These are phyloP conservation scores for Physcomitrium patens DNA, from an alignment of 225 moss, liverwort and hornwort species.

Conservation along the genomic window DNA sequence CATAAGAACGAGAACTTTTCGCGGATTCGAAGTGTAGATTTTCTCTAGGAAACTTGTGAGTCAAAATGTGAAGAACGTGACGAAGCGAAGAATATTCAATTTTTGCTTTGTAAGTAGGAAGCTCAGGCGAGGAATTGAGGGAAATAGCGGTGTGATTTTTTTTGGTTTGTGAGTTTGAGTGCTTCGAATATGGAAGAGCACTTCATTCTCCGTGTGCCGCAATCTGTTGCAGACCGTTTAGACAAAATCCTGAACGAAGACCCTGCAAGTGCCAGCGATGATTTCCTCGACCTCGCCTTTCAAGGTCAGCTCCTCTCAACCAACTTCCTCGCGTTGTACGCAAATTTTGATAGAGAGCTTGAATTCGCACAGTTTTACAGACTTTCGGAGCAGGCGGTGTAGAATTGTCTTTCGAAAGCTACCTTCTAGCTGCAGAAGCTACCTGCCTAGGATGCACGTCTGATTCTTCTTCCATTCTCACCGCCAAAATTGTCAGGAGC, in stretches of 20 bases:
- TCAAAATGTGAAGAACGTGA: too few species aligned
- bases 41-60: too few species aligned
- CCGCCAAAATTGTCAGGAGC: neutral
- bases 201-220: constrained; percentile 86
- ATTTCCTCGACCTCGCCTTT: constrained; percentile 70
- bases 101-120: neutral
- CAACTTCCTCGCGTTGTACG: neutral
- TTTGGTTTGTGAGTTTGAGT: neutral
- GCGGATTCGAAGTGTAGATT: too few species aligned
- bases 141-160: neutral
- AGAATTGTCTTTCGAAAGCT: neutral
- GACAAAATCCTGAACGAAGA: constrained; percentile 74
- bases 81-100: neutral
- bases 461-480: neutral
- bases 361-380: neutral
- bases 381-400: neutral
- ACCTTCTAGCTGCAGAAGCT: neutral
- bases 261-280: constrained; percentile 41
- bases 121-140: constrained; percentile 10
- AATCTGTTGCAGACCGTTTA: constrained; percentile 77
- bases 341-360: neutral
- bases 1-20: too few species aligned
- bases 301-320: constrained; percentile 41
- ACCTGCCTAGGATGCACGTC: constrained; percentile 1
- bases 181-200: constrained; percentile 77